Conservation (phyloP, 768 basidiomycete species). For the Flagelloscypha sp. region DNA sequence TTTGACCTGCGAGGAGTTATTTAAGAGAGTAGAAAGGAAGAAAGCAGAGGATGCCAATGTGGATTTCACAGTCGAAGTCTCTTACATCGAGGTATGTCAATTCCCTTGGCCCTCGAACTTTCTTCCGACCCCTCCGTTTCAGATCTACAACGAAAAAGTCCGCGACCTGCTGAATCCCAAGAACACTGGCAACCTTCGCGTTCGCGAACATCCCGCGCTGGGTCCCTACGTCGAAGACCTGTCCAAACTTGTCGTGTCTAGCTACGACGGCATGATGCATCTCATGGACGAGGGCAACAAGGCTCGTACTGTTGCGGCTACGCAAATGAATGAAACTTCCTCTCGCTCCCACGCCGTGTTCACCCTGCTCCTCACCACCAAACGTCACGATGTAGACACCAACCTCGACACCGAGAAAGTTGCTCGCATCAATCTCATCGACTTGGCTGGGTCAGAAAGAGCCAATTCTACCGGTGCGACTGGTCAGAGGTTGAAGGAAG, state of each 20-base stretch:
- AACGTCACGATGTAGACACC: conserved; percentile 72
- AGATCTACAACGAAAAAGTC: conserved; percentile 98
- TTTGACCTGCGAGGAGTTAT: conserved; percentile 88
- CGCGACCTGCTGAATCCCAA: conserved; percentile 95
- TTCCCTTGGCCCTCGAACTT: conserved; percentile 2
- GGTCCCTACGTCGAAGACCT: conserved; percentile 99
- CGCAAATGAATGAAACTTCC: conserved; percentile 99
- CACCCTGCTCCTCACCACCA: conserved; percentile 90
- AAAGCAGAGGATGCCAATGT: conserved; percentile 56
- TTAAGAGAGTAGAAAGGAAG: conserved; percentile 69
- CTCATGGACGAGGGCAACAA: conserved; percentile 99
- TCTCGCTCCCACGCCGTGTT: conserved; percentile 98
- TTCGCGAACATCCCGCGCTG: conserved; percentile 92
- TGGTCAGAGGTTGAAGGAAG: conserved; percentile 92
- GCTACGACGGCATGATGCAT: conserved; percentile 95
- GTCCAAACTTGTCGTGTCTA: conserved; percentile 84
- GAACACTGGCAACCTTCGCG: conserved; percentile 92
- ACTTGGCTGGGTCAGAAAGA: conserved; percentile 93
- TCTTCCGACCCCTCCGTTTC: background rate
- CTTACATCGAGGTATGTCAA: conserved; percentile 78
- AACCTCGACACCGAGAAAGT: conserved; percentile 96
- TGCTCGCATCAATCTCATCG: conserved; percentile 94
- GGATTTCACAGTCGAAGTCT: conserved; percentile 92
- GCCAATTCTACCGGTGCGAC: conserved; percentile 98
- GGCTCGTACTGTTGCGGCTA: conserved; percentile 95